Base-by-base conservation (phyloP, 208 protist genomes). In the Acanthamoeba comandoni region DNA sequence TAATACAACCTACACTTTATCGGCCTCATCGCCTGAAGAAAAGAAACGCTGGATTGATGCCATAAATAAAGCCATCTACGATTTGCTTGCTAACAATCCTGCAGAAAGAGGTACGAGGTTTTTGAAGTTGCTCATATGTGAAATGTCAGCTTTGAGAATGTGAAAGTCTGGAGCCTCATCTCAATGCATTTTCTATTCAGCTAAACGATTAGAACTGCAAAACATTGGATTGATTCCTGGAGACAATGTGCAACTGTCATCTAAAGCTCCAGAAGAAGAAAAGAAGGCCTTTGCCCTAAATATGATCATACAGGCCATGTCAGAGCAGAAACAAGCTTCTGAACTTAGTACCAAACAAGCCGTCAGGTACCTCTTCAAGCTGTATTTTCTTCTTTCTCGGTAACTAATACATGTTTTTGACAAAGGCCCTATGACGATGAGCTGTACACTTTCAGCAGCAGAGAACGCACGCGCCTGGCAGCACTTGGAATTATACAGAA, bases 281-380 rank as follows among this genome's bases (percentile, higher is more conserved):
- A 85, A 85, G 52, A 85, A 85, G 75, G 19, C 43, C 24, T 85
- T 65, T 43, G 75, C 75, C 3, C 75, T 85, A 5, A 51, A 85
- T 51, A 85, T 85, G 75, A 85, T 85, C 75, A 85, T 85, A 51
- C 75, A 85, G 53, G 75, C 75, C 75, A 57, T 57, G 15, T 85
- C 75, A 29, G 75, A 85, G 53, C 75, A 85, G 29, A 85, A 57
- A 48, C 9, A n/a, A 77, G 19, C 22, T 13, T 8, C 52, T 60
- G 75, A 57, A 85, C 29, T 26, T 24, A 15, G 65, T 48, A 57
- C 9, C 24, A 17, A 85, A 85, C 55, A 12, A 57, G 75, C 49
- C 24, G 17, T 26, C 8, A 31, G 55, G 19, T 60, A 60, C 55
- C 19, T 19, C 13, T 22, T 39, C 22, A 9, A 70, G 24, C 62